phyloP scores from a whole-genome alignment of 169 alveolate species.

The Plasmodium coatneyi region DNA sequence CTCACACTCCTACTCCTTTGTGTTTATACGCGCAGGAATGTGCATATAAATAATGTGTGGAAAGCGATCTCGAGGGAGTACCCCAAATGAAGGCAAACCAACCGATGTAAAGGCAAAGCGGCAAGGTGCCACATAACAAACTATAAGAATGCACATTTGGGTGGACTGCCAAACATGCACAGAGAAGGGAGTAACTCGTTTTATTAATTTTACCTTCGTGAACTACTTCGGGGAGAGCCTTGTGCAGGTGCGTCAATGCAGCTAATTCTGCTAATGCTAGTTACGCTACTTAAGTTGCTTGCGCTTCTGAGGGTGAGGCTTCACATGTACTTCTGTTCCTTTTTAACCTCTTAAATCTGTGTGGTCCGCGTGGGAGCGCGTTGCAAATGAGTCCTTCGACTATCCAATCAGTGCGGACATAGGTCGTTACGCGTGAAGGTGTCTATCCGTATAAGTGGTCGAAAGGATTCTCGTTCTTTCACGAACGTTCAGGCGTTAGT shows the following conservation, averaged over 20 bases:
- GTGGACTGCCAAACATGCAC: background rate
- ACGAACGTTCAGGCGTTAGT: background rate
- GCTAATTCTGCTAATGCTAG: background rate
- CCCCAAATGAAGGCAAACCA: background rate
- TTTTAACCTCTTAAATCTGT: background rate
- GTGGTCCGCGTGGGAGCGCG: background rate
- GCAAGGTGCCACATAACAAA: background rate
- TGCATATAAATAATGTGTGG: background rate
- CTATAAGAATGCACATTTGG: background rate
- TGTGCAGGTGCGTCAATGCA: background rate
- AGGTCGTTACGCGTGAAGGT: background rate
- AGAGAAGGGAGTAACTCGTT: background rate
- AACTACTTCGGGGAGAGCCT: background rate
- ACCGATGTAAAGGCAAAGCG: background rate
- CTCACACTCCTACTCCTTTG: background rate
- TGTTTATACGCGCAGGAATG: background rate
- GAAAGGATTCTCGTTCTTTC: background rate
- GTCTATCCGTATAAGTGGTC: background rate
- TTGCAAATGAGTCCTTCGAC: background rate
- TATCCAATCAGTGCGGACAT: background rate
- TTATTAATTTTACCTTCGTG: background rate
- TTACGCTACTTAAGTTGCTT: background rate
- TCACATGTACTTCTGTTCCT: background rate
- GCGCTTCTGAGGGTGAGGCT: background rate
- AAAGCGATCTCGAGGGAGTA: background rate